phyloP scores from a whole-genome alignment of 495 filamentous ascomycete species.

The Penicillium subrubescens region DNA sequence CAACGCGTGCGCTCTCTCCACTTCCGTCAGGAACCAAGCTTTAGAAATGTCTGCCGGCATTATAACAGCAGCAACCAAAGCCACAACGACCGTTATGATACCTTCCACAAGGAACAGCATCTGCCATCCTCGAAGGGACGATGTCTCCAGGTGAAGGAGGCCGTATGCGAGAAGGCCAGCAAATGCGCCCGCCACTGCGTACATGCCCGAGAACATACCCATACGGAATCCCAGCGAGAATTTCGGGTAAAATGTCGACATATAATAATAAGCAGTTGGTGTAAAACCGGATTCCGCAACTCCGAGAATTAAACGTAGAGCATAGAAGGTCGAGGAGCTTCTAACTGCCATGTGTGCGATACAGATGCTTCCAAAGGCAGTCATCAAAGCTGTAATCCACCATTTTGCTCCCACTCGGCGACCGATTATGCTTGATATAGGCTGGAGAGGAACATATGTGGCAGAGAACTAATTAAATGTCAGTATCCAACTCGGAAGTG shows the following conservation, averaged over 20 bases:
- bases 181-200: constrained; percentile 3
- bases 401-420: constrained; percentile 2
- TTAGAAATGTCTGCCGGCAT: background rate
- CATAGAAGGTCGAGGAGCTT: background rate
- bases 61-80: background rate
- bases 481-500: background rate
- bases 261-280: background rate
- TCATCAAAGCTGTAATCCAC: constrained; percentile 3
- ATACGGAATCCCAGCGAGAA: constrained; percentile 1
- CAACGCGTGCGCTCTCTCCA: background rate
- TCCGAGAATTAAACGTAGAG: background rate
- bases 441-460: constrained; percentile 1
- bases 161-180: constrained; percentile 1
- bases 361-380: constrained; percentile 1
- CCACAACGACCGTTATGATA: background rate
- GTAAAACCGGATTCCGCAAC: background rate
- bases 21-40: constrained; percentile 5
- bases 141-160: background rate
- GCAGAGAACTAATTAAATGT: background rate
- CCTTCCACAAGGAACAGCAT: constrained; percentile 3
- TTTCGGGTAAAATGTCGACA: background rate
- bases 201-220: background rate
- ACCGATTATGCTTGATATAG: constrained; percentile 3
- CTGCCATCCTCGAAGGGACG: constrained; percentile 1
- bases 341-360: constrained; percentile 1